Conservation (phyloP, 306 rosid genomes). For the Cicer judaicum region DNA sequence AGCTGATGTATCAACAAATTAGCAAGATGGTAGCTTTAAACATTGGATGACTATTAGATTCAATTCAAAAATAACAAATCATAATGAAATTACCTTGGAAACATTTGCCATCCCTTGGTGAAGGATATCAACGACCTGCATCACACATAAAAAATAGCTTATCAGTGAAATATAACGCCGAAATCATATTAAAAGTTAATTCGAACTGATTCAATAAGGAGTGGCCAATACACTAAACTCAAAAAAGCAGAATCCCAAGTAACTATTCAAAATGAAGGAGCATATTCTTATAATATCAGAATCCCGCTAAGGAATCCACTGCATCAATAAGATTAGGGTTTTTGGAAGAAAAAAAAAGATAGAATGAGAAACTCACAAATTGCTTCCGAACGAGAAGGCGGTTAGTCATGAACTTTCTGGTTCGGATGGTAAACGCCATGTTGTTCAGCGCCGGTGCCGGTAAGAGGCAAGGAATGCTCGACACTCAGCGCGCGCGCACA, state of each 20-base stretch:
- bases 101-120: conserved; percentile 93
- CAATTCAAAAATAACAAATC: not conserved
- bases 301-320: not conserved
- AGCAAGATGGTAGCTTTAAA: not conserved
- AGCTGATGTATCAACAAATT: not conserved
- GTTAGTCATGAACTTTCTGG: conserved; percentile 88
- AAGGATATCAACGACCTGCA: conserved; percentile 78
- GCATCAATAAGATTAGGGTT: not conserved
- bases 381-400: conserved; percentile 86
- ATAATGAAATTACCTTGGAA: conserved; percentile 64
- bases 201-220: not conserved
- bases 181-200: not conserved
- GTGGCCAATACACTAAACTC: not conserved
- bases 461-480: too few relatives aligned
- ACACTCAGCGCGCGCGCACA: too few relatives aligned
- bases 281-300: not conserved
- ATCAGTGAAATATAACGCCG: too few relatives aligned
- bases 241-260: not conserved
- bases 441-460: conserved; percentile 23
- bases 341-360: not conserved
- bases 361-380: conserved; percentile 58
- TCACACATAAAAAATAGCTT: not conserved
- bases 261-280: too few relatives aligned
- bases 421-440: conserved; percentile 91
- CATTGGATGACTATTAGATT: not conserved